Percentiles rank a stretch among this genome's conserved stretches.
These are phyloP conservation scores for Trypanosoma rangeli DNA, from an alignment of 208 protist species.

Conservation along the genomic window DNA sequence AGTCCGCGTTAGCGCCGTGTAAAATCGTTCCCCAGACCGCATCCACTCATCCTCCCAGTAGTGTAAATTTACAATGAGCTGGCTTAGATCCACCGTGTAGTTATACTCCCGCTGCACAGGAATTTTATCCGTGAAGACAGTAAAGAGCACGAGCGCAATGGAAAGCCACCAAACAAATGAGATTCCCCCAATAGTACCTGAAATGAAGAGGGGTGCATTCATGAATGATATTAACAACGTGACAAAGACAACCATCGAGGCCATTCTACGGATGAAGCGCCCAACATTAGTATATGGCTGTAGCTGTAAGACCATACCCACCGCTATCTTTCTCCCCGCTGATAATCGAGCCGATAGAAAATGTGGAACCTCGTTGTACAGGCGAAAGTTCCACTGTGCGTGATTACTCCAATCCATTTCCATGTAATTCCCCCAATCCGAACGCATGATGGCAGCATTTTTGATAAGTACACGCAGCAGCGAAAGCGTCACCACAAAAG, in stretches of 20 bases:
- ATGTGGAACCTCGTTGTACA: constrained; percentile 86
- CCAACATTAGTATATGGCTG: constrained; percentile 45
- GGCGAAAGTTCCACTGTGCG: constrained; percentile 69
- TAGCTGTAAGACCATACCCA: constrained; percentile 51
- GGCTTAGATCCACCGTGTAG: constrained; percentile 50
- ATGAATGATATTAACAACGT: constrained; percentile 56
- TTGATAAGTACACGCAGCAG: constrained; percentile 68
- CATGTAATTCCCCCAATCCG: constrained; percentile 51
- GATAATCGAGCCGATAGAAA: constrained; percentile 57
- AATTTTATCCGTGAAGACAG: constrained; percentile 39
- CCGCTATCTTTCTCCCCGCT: constrained; percentile 42
- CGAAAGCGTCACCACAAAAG: constrained; percentile 54
- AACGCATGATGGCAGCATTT: constrained; percentile 66
- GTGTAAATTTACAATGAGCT: constrained; percentile 50
- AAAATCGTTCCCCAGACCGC: constrained; percentile 59
- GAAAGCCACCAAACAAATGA: constrained; percentile 81
- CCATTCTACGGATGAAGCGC: constrained; percentile 53
- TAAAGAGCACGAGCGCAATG: constrained; percentile 52
- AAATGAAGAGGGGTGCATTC: constrained; percentile 72
- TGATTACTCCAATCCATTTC: constrained; percentile 56
- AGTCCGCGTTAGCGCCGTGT: constrained; percentile 43
- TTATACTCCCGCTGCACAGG: constrained; percentile 71
- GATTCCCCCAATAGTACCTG: constrained; percentile 47
- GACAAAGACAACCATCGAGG: constrained; percentile 56
- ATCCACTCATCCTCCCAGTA: constrained; percentile 58